Percentiles rank a stretch among this genome's conserved stretches.
Conservation (phyloP, 495 filamentous ascomycete genomes). For the Astrothelium macrocarpum region DNA sequence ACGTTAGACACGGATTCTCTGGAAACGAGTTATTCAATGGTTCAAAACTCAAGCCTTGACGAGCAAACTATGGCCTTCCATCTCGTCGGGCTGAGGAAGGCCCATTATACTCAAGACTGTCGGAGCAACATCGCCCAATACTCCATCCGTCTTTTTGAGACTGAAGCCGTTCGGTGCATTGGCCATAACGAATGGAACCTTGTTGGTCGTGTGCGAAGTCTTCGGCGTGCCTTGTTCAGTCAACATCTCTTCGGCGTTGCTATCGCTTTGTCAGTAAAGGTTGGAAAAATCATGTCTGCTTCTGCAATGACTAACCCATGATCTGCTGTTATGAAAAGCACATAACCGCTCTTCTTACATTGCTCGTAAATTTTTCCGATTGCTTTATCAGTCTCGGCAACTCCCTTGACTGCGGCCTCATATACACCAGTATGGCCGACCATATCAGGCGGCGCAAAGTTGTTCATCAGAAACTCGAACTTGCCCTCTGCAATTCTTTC, state of each 20-base stretch:
- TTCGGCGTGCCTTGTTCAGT: slow-evolving; percentile 90
- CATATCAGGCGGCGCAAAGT: slow-evolving; percentile 99
- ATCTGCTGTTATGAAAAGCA: slow-evolving; percentile 89
- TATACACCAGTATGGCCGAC: slow-evolving; percentile 98
- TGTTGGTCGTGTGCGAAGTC: slow-evolving; percentile 95
- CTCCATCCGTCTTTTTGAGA: slow-evolving; percentile 74
- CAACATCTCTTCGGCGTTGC: slow-evolving; percentile 98
- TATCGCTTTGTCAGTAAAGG: slow-evolving; percentile 19
- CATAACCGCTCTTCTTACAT: slow-evolving; percentile 85
- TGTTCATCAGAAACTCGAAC: slow-evolving; percentile 98
- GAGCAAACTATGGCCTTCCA: slow-evolving; percentile 78
- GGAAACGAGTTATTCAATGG: not conserved
- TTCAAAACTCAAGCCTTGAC: slow-evolving; percentile 46
- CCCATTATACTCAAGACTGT: slow-evolving; percentile 88
- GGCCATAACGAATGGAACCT: slow-evolving; percentile 95
- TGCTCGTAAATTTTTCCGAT: slow-evolving; percentile 85
- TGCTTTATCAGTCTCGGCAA: slow-evolving; percentile 77
- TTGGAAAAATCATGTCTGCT: not conserved
- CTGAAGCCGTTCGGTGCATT: slow-evolving; percentile 88
- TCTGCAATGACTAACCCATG: slow-evolving; percentile 57
- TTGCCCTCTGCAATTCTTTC: slow-evolving; percentile 70
- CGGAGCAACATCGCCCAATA: slow-evolving; percentile 91
- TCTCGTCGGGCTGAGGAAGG: slow-evolving; percentile 76
- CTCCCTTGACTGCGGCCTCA: slow-evolving; percentile 83
- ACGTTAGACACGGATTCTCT: not conserved